Evolutionary conservation across 495 filamentous ascomycete species (phyloP).

Genomic region (Cercophora sp.): DNA sequence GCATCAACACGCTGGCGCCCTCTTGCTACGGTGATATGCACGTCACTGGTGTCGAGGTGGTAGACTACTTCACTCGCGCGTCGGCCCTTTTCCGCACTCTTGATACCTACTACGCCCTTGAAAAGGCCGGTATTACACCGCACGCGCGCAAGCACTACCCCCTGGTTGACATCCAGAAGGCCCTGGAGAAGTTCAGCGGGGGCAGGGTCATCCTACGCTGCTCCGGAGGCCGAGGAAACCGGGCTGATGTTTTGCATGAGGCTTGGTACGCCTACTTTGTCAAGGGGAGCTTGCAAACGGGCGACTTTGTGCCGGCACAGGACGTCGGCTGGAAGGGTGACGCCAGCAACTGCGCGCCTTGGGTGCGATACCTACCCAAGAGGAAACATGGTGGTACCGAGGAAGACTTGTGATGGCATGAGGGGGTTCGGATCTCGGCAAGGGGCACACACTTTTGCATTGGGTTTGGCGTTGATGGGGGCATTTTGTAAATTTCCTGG

Average conservation of each 20-base stretch:
- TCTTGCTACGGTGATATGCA: conserved; percentile 66
- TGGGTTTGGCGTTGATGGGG: background rate
- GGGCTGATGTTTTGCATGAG: conserved; percentile 59
- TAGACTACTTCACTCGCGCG: conserved; percentile 59
- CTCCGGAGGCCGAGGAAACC: conserved; percentile 31
- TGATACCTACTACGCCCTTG: conserved; percentile 55
- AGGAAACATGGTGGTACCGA: conserved; percentile 12
- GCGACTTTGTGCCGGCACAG: conserved; percentile 60
- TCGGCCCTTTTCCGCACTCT: conserved; percentile 58
- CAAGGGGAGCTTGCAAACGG: conserved; percentile 69
- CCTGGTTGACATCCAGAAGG: conserved; percentile 55
- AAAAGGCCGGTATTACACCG: conserved; percentile 61
- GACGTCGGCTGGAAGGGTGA: conserved; percentile 33
- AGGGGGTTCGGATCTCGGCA: no score
- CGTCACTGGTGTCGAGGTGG: conserved; percentile 51
- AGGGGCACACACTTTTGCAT: no score
- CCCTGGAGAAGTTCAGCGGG: conserved; percentile 61
- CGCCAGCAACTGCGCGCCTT: conserved; percentile 32
- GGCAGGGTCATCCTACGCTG: conserved; percentile 68
- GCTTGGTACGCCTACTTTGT: conserved; percentile 86
- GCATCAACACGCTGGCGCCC: conserved; percentile 67
- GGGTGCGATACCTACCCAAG: conserved; percentile 40
- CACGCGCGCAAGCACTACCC: conserved; percentile 59
- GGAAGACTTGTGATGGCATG: conserved; percentile 9
- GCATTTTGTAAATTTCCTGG: no score